Conservation (phyloP, 169 alveolate genomes). For the Babesia caballi region DNA sequence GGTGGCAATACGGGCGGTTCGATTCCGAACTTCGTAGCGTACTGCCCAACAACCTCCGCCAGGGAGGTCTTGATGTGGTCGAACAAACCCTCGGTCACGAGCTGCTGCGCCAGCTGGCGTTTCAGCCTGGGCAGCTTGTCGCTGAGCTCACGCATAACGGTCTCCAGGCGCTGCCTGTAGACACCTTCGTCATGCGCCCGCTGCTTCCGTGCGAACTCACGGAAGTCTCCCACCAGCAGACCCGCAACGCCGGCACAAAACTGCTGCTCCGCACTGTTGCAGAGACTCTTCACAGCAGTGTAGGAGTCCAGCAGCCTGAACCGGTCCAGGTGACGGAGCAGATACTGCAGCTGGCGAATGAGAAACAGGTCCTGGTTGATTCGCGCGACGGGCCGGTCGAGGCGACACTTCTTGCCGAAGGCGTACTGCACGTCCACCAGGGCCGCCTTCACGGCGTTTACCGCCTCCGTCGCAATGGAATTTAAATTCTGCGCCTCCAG, state of each 20-base stretch:
- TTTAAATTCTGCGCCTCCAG: neutral
- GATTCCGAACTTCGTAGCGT: neutral
- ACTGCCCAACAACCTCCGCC: neutral
- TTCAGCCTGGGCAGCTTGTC: constrained; percentile 4
- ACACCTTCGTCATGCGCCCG: neutral
- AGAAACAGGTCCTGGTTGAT: constrained; percentile 25
- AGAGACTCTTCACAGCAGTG: neutral
- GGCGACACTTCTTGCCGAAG: neutral
- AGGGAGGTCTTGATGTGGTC: neutral
- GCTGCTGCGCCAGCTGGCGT: neutral
- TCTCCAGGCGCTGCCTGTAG: neutral
- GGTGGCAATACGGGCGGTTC: neutral
- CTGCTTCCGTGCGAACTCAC: constrained; percentile 16
- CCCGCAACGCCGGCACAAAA: neutral
- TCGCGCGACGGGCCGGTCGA: neutral
- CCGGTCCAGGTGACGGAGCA: neutral
- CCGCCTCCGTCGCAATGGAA: neutral
- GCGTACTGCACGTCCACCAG: constrained; percentile 17
- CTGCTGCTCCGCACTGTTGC: neutral
- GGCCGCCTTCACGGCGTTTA: constrained; percentile 11
- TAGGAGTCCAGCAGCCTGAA: neutral
- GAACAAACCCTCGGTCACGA: neutral
- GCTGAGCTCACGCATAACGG: neutral
- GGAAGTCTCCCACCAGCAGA: constrained; percentile 21
- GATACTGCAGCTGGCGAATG: constrained; percentile 11